Conservation (phyloP, 495 filamentous ascomycete species). For the Cairneyella variabilis region DNA sequence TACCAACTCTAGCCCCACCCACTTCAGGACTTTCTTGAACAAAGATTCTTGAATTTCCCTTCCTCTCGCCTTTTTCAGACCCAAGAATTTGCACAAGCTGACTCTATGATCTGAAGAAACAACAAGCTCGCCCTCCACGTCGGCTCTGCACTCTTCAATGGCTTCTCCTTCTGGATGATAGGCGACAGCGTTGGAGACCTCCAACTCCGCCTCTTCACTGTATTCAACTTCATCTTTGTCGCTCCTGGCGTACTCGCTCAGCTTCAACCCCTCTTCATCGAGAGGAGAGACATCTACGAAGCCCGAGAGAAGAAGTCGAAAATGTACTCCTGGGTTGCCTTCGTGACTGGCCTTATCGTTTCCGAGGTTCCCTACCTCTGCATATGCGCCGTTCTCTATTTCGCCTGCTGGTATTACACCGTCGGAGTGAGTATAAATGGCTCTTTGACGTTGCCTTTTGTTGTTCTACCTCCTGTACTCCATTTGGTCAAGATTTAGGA, state of each 20-base stretch:
- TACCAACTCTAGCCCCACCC: too few relatives aligned
- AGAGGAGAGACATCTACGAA: slow-evolving; percentile 65
- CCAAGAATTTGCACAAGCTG: too few relatives aligned
- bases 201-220: slow-evolving; percentile 33
- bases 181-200: slow-evolving; percentile 28
- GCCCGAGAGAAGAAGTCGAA: slow-evolving; percentile 69
- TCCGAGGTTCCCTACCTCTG: slow-evolving; percentile 59
- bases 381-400: slow-evolving; percentile 54
- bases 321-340: slow-evolving; percentile 68
- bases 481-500: too few relatives aligned
- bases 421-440: too few relatives aligned
- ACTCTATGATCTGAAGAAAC: too few relatives aligned
- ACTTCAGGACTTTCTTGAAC: too few relatives aligned
- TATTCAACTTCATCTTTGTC: slow-evolving; percentile 37
- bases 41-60: too few relatives aligned
- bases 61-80: too few relatives aligned
- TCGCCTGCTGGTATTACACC: slow-evolving; percentile 57
- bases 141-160: slow-evolving; percentile 47
- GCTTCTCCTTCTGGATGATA: slow-evolving; percentile 45
- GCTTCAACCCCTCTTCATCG: slow-evolving; percentile 68
- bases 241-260: slow-evolving; percentile 34
- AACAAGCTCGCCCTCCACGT: slow-evolving; percentile 40
- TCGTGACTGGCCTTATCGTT: slow-evolving; percentile 45
- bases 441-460: too few relatives aligned
- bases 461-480: too few relatives aligned